Conservation (phyloP, 768 basidiomycete species). For the Auriscalpium microsporum region DNA sequence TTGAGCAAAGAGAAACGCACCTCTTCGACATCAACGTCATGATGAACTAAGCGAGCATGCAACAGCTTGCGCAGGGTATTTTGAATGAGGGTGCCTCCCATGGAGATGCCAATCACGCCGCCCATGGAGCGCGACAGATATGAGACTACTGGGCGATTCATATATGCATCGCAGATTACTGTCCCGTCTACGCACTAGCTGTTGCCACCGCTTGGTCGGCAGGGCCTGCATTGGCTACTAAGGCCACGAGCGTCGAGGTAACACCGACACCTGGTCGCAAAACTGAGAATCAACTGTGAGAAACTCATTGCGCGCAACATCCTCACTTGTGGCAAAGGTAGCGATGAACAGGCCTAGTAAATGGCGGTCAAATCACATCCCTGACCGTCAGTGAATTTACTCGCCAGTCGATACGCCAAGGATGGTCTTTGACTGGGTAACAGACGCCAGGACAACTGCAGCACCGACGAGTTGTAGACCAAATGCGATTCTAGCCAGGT, state of each 20-base stretch:
- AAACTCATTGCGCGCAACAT: too few relatives aligned
- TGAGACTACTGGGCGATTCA: conserved; percentile 1
- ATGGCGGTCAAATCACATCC: too few relatives aligned
- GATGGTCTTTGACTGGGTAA: too few relatives aligned
- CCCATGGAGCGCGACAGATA: conserved; percentile 13
- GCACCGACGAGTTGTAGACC: not conserved
- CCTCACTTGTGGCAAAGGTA: not conserved
- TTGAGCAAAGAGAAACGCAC: not conserved
- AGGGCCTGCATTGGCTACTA: not conserved
- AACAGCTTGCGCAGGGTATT: not conserved
- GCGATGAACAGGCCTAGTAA: not conserved
- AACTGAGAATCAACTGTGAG: not conserved
- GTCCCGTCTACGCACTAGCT: not conserved
- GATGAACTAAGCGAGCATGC: not conserved
- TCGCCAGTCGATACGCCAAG: too few relatives aligned
- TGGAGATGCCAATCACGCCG: conserved; percentile 8
- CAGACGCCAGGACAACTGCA: not conserved
- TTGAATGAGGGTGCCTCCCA: conserved; percentile 8
- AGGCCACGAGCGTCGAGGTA: not conserved
- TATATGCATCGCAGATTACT: not conserved
- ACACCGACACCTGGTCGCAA: not conserved
- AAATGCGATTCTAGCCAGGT: not conserved
- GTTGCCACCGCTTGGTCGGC: not conserved
- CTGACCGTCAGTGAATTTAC: too few relatives aligned
- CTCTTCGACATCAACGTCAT: not conserved